Evolutionary conservation across 148 eudicot genomes (phyloP), one percentile per base, ranked within the genome.

Genomic region (Hydrangea macrophylla): DNA sequence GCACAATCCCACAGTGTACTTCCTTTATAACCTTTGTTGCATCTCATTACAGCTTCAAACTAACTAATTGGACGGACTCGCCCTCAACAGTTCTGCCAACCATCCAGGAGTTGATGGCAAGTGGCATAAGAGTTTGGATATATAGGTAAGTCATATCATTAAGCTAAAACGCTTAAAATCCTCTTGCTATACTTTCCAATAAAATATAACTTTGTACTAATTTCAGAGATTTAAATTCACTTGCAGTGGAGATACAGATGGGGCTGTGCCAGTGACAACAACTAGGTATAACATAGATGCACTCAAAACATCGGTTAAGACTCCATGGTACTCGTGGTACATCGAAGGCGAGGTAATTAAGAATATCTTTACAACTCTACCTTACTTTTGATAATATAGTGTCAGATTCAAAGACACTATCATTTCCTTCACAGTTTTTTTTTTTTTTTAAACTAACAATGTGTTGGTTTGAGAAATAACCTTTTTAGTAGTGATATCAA

Each of bases 281-380:
- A 73, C 65, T 35, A 66, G 62, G 10, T 76, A 70, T 32, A 62
- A 73, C 2, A 72, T 81, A 40, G 27, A 68, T 55, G 70, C 73
- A 48, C 62, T 81, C 17, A 27, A 63, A 31, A 60, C 72, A 33
- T 26, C 81, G 37, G 70, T 81, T 2, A 58, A 73, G 27, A 77
- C 78, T 33, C 59, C 78, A 58, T 81, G 84, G 84, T 81, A 73
- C 73, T 76, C 84, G 1, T 76, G 78, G 77, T 60, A 72, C 71
- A 23, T 7, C 6, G 40, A 66, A 37, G 72, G 69, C 22, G 83
- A 80, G 80, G 83, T 75, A 53, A 58, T n/a, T 23, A 0, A 13
- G 10, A 18, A 26, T 18, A 7, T n/a, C n/a, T n/a, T n/a, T n/a
- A n/a, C n/a, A n/a, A n/a, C n/a, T n/a, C n/a, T n/a, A n/a, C n/a